A percentile compares a stretch with the other conserved stretches of the same genome.
These are phyloP conservation scores for Calonectria pseudoreteaudii DNA, from an alignment of 2,329 filamentous ascomycete species.

Conservation along the genomic window DNA sequence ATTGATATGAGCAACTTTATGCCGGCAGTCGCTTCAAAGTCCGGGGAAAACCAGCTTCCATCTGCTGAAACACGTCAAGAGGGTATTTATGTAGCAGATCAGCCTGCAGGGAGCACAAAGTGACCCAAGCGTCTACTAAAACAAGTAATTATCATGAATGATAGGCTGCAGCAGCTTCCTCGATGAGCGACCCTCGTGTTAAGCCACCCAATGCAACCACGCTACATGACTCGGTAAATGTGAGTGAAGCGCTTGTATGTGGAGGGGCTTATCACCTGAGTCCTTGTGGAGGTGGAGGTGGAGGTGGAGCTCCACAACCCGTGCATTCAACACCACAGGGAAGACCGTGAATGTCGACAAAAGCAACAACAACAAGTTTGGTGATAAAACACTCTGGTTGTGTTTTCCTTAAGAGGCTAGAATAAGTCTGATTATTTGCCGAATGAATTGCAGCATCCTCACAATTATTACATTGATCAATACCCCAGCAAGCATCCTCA, in stretches of 20 bases:
- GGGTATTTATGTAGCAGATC: background rate
- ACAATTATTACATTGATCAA: background rate
- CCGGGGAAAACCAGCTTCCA: no score
- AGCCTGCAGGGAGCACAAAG: background rate
- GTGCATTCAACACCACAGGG: background rate
- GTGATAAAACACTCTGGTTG: background rate
- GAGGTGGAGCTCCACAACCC: background rate
- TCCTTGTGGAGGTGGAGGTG: background rate
- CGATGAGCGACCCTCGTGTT: background rate
- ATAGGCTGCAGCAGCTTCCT: background rate
- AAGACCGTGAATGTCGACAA: no score
- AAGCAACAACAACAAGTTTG: background rate
- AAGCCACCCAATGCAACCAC: background rate
- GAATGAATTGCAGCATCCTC: background rate
- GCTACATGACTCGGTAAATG: background rate
- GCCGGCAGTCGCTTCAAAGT: background rate
- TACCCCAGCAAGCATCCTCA: background rate
- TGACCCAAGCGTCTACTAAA: background rate
- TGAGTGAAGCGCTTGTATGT: background rate
- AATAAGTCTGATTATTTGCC: background rate
- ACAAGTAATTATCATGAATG: background rate
- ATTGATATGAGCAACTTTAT: background rate
- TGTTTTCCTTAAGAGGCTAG: background rate
- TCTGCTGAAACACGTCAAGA: background rate
- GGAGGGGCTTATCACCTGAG: background rate